phyloP scores from a whole-genome alignment of 2,329 filamentous ascomycete genomes.

The Hymenoscyphus fraxineus region DNA sequence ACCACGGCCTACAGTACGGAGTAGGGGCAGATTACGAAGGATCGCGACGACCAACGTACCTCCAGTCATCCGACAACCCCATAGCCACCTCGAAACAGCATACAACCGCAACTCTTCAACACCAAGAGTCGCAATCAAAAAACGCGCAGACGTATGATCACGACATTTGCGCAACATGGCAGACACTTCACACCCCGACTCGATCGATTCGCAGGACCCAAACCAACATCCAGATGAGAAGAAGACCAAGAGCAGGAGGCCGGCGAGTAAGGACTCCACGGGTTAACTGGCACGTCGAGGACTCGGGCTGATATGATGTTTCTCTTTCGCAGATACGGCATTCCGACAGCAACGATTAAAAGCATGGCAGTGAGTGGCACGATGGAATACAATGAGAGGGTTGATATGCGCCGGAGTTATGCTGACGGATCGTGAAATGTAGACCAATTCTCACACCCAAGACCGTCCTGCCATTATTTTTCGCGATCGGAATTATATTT shows the following conservation, averaged over 20 bases:
- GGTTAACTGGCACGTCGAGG: conserved; percentile 1
- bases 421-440: conserved; percentile 27
- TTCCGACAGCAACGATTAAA: conserved; percentile 96
- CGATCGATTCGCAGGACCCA: conserved; percentile 53
- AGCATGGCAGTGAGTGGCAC: conserved; percentile 84
- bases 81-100: background rate
- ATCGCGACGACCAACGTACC: conserved; percentile 20
- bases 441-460: conserved; percentile 94
- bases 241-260: conserved; percentile 83
- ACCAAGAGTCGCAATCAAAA: background rate
- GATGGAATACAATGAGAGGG: conserved; percentile 11
- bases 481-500: conserved; percentile 85
- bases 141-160: conserved; percentile 26
- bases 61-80: background rate
- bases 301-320: background rate
- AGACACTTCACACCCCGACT: conserved; percentile 40
- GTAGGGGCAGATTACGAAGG: conserved; percentile 10
- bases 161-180: conserved; percentile 29
- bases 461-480: conserved; percentile 88
- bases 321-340: conserved; percentile 68
- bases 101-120: background rate
- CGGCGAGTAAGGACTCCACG: conserved; percentile 64
- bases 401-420: conserved; percentile 4
- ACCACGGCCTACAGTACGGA: conserved; percentile 7
- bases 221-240: conserved; percentile 59